Evolutionary conservation across 495 filamentous ascomycete species (phyloP), one percentile per base, ranked within the genome.

Genomic region (Hypoxylon crocopeplum): DNA sequence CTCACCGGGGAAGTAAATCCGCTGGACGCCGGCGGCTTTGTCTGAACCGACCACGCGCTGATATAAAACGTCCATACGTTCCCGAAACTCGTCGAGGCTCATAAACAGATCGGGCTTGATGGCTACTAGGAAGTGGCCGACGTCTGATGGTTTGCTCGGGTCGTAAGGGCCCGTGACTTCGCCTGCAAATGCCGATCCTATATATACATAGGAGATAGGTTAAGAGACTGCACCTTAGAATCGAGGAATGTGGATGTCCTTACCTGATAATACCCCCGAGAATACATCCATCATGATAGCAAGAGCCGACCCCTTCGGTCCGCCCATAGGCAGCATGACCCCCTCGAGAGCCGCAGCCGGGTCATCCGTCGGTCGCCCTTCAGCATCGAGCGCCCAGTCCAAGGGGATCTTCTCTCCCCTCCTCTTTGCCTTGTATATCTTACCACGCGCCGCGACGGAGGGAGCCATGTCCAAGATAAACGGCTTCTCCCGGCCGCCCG

Each of bases 201-300:
- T 24, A 48, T 12, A 0, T 16, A 56, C 5, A 36, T 32, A 37
- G 36, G 29, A 30, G 24, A 7, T 7, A 25, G 25, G 25, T 29
- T 5, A 29, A 10, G 10, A 29, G 10, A 29, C 5, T 29, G 25
- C 5, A 29, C 25, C 25, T 10, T n/a, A n/a, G n/a, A n/a, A n/a
- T n/a, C n/a, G n/a, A 29, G 5, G 25, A 10, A 29, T 29, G 25
- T 10, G n/a, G n/a, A n/a, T n/a, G n/a, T 29, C 16, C 56, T 59
- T 75, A 25, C 86, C 89, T 1, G 84, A 86, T 7, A 92, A 68
- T 3, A 91, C 88, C 0, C 89, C 89, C 5, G 88, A 90, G 56
- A 92, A 91, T 2, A 92, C 86, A 73, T 92, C 89, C 89, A 91
- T 91, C 88, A 92, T 91, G 30, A 92, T 80, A 0, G 86, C 75